phyloP scores from a whole-genome alignment of 2,329 filamentous ascomycete species.

The Trichoderma endophyticum region DNA sequence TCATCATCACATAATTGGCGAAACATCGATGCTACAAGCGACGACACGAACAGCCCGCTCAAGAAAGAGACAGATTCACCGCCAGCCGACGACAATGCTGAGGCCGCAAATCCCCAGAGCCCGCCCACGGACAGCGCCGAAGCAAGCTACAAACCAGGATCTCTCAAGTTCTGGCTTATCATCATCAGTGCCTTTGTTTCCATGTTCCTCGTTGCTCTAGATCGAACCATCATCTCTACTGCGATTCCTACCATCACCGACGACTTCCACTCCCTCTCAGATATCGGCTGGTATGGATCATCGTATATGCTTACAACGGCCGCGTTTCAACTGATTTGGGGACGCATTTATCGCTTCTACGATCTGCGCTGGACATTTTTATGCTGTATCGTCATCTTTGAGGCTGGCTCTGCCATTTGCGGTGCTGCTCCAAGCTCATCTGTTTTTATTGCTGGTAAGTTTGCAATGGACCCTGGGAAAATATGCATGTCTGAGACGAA shows the following conservation, averaged over 20 bases:
- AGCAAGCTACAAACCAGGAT: conserved; percentile 50
- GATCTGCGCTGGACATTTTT: conserved; percentile 49
- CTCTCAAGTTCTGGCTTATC: conserved; percentile 54
- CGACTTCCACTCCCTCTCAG: conserved; percentile 54
- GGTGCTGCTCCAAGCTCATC: conserved; percentile 52
- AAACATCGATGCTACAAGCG: not conserved
- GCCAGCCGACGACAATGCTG: conserved; percentile 17
- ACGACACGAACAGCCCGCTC: not conserved
- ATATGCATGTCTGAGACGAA: not conserved
- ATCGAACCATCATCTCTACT: conserved; percentile 56
- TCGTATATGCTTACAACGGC: conserved; percentile 59
- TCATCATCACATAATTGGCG: not conserved
- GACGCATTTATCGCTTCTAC: conserved; percentile 54
- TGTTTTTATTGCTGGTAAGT: conserved; percentile 50
- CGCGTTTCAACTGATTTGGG: conserved; percentile 51
- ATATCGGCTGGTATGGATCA: conserved; percentile 64
- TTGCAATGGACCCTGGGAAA: too few relatives aligned
- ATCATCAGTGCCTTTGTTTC: conserved; percentile 52
- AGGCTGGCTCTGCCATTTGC: conserved; percentile 53
- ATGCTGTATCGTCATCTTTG: conserved; percentile 48
- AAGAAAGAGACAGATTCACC: not conserved
- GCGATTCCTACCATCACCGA: conserved; percentile 55
- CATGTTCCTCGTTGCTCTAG: conserved; percentile 56
- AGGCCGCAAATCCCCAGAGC: conserved; percentile 20
- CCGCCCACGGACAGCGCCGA: conserved; percentile 30